Evolutionary conservation across 495 filamentous ascomycete species (phyloP).

Genomic region (Hyaloscypha variabilis): DNA sequence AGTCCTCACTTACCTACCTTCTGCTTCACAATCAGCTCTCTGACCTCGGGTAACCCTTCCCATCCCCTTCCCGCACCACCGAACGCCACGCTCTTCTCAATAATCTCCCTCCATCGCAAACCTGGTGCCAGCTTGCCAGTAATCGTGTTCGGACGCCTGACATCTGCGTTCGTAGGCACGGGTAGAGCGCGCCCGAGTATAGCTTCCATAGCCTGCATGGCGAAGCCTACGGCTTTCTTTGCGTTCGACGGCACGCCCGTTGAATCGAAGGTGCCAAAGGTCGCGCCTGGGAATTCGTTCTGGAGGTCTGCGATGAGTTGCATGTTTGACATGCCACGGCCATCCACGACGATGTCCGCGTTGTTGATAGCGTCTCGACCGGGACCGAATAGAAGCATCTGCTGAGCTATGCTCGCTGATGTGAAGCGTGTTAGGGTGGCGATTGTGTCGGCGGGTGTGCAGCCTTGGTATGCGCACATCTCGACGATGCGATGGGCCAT

Average conservation of each 20-base stretch:
- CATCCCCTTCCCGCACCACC: conserved; percentile 33
- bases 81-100: conserved; percentile 34
- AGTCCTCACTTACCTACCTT: conserved; percentile 10
- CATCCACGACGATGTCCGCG: conserved; percentile 32
- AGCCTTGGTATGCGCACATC: conserved; percentile 29
- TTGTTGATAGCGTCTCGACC: conserved; percentile 33
- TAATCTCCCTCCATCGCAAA: conserved; percentile 31
- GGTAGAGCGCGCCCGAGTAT: conserved; percentile 31
- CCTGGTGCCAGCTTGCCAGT: conserved; percentile 33
- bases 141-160: conserved; percentile 33
- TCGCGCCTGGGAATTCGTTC: conserved; percentile 29
- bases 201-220: conserved; percentile 36
- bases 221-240: conserved; percentile 35
- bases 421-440: conserved; percentile 33
- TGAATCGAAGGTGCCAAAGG: conserved; percentile 29
- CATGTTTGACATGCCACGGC: conserved; percentile 32
- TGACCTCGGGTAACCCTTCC: conserved; percentile 34
- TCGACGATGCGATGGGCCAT: conserved; percentile 27
- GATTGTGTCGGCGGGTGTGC: conserved; percentile 30
- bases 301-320: conserved; percentile 31
- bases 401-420: conserved; percentile 32
- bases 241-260: conserved; percentile 33
- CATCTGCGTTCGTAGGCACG: conserved; percentile 34
- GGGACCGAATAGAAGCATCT: conserved; percentile 32
- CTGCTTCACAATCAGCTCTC: conserved; percentile 34